These are phyloP conservation scores for Starmerella bombicola DNA, from an alignment of 805 yeast genomes.

Conservation along the genomic window DNA sequence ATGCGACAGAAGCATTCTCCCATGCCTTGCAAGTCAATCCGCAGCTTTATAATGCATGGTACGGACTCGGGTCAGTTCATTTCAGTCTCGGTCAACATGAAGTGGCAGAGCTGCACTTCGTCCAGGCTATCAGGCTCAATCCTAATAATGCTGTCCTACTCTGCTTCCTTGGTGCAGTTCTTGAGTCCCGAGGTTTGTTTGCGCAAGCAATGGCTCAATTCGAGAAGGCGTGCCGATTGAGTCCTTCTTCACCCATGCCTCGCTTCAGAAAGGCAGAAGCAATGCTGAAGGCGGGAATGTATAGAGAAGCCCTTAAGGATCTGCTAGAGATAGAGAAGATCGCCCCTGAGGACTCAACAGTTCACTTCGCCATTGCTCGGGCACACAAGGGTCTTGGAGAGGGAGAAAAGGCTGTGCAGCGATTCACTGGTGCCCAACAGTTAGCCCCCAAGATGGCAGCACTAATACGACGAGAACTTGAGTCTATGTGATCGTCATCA, in stretches of 20 bases:
- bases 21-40: constrained; percentile 63
- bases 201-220: constrained; percentile 70
- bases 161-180: constrained; percentile 88
- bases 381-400: constrained; percentile 65
- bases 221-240: constrained; percentile 67
- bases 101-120: constrained; percentile 74
- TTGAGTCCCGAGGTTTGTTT: constrained; percentile 59
- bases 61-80: constrained; percentile 91
- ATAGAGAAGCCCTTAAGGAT: constrained; percentile 56
- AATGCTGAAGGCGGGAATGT: constrained; percentile 56
- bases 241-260: constrained; percentile 77
- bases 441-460: constrained; percentile 60
- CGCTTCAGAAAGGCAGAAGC: constrained; percentile 80
- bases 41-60: constrained; percentile 84
- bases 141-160: constrained; percentile 80
- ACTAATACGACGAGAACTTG: constrained; percentile 61
- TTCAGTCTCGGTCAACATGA: constrained; percentile 73
- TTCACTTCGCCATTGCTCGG: constrained; percentile 80
- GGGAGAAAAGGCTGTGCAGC: constrained; percentile 65
- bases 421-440: constrained; percentile 77
- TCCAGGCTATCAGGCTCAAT: constrained; percentile 76
- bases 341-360: constrained; percentile 92
- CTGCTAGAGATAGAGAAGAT: constrained; percentile 59
- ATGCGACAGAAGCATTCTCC: constrained; percentile 74
- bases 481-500: constrained; percentile 28